Percentiles rank a stretch among this genome's conserved stretches.
phyloP scores from a whole-genome alignment of 371 early-diverging fungal genomes.

The Rhizopus delemar region DNA sequence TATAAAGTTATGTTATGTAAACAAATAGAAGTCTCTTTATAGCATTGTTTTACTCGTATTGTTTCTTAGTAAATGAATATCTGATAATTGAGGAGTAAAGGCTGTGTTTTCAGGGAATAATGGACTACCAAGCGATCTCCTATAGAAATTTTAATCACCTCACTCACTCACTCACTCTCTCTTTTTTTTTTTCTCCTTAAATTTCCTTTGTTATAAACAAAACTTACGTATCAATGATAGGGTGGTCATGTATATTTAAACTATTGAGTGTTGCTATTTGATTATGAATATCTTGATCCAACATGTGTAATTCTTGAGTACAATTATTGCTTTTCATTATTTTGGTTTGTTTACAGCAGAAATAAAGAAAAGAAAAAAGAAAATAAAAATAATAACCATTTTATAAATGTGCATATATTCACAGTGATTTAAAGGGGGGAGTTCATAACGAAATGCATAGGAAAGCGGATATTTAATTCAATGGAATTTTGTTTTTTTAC shows the following conservation, averaged over 20 bases:
- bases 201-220: slow-evolving; percentile 6
- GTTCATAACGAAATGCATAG: too few relatives aligned
- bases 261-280: slow-evolving; percentile 31
- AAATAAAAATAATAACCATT: too few relatives aligned
- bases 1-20: background rate
- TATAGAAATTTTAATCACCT: background rate
- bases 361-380: too few relatives aligned
- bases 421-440: too few relatives aligned
- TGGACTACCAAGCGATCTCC: slow-evolving; percentile 23
- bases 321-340: background rate
- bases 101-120: slow-evolving; percentile 38
- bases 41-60: background rate
- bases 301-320: slow-evolving; percentile 9
- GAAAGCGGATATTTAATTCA: too few relatives aligned
- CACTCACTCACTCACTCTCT: too few relatives aligned
- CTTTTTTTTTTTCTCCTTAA: slow-evolving; percentile 20
- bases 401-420: too few relatives aligned
- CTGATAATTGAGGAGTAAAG: slow-evolving; percentile 37
- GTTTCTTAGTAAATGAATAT: slow-evolving; percentile 31
- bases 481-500: too few relatives aligned
- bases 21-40: background rate
- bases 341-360: too few relatives aligned
- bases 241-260: slow-evolving; percentile 21
- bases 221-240: slow-evolving; percentile 22
- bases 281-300: slow-evolving; percentile 27